A percentile compares a stretch with the other conserved stretches of the same genome.
phyloP scores from a whole-genome alignment of 441 rosid species.

The Eutrema salsugineum region DNA sequence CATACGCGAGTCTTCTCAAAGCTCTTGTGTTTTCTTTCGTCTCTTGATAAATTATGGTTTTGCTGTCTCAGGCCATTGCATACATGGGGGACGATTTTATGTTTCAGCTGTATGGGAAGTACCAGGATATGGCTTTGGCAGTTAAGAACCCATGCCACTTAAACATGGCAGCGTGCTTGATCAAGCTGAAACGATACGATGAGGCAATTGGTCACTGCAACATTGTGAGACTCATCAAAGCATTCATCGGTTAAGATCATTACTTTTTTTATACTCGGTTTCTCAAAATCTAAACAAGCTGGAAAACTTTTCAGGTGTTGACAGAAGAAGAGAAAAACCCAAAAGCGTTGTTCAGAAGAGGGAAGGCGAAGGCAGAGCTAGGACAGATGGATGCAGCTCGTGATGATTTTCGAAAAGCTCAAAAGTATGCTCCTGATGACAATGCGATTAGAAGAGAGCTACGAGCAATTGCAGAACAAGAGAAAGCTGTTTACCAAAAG shows the following conservation, averaged over 20 bases:
- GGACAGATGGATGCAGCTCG: conserved; percentile 90
- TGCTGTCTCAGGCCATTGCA: conserved; percentile 68
- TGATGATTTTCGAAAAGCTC: conserved; percentile 81
- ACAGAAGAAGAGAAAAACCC: conserved; percentile 85
- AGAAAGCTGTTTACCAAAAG: conserved; percentile 74
- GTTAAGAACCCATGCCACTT: conserved; percentile 97
- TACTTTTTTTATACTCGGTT: neutral
- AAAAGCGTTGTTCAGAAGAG: conserved; percentile 89
- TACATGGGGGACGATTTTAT: conserved; percentile 96
- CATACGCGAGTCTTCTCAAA: conserved; percentile 1
- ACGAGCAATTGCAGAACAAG: conserved; percentile 76
- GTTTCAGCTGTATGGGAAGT: conserved; percentile 97
- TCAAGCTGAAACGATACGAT: conserved; percentile 76
- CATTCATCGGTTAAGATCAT: neutral
- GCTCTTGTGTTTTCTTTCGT: neutral
- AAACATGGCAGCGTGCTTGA: conserved; percentile 86
- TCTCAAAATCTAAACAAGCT: conserved; percentile 11
- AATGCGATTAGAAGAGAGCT: conserved; percentile 76
- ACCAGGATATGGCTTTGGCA: conserved; percentile 92
- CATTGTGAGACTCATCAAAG: conserved; percentile 44
- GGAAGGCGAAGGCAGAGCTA: conserved; percentile 86
- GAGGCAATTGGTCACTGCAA: conserved; percentile 91
- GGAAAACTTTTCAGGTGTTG: conserved; percentile 52
- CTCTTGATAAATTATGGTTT: conserved; percentile 10
- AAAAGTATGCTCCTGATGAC: conserved; percentile 80